Percentiles rank a stretch among this genome's conserved stretches.
Conservation (phyloP, 306 rosid genomes). For the cucumber (Cucumis sativus) region DNA sequence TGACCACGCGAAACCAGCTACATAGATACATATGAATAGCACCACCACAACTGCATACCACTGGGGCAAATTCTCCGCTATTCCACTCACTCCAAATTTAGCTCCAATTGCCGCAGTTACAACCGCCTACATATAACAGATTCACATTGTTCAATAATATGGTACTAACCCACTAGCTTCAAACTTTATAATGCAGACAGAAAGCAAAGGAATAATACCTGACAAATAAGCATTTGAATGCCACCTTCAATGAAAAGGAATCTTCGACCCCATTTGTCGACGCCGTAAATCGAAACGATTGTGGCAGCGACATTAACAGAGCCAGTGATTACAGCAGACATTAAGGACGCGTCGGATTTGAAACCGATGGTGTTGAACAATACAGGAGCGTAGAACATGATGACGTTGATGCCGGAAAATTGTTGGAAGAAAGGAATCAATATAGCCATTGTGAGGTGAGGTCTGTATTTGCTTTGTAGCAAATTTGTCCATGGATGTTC, state of each 20-base stretch:
- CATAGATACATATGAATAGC: conserved; percentile 75
- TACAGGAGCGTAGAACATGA: conserved; percentile 88
- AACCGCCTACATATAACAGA: not conserved
- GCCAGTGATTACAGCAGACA: conserved; percentile 92
- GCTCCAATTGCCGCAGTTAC: conserved; percentile 65
- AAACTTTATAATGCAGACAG: no score
- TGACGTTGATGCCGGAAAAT: conserved; percentile 76
- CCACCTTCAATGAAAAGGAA: conserved; percentile 81
- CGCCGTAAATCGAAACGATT: conserved; percentile 59
- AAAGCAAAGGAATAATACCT: conserved; percentile 19
- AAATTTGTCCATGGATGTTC: conserved; percentile 73
- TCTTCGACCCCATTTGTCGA: conserved; percentile 90
- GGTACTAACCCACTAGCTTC: no score
- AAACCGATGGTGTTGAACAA: conserved; percentile 72
- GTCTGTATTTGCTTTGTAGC: conserved; percentile 58
- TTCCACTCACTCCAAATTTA: conserved; percentile 59
- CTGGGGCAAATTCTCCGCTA: conserved; percentile 54
- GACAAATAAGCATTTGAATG: conserved; percentile 65
- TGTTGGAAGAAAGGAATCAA: conserved; percentile 82
- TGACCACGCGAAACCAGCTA: conserved; percentile 90
- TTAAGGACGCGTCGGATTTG: conserved; percentile 46
- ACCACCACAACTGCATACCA: conserved; percentile 92
- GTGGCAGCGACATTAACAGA: conserved; percentile 61
- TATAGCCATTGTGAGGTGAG: conserved; percentile 55
- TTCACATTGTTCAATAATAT: no score